Evolutionary conservation across 2,329 filamentous ascomycete species (phyloP).

Genomic region (Colletotrichum limetticola): DNA sequence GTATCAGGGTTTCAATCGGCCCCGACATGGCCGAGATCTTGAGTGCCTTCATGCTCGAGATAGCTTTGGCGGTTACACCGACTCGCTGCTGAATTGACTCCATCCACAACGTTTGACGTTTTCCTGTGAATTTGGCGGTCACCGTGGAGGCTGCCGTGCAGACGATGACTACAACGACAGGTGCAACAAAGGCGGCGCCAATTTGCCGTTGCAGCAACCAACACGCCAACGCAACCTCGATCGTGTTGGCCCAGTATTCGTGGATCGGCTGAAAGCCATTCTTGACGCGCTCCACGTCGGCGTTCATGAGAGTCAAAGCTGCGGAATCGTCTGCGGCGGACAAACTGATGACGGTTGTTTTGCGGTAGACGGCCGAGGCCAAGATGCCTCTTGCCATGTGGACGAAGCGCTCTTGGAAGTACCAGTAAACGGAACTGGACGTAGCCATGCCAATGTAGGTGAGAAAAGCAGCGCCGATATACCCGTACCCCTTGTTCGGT

Average conservation of each 20-base stretch:
- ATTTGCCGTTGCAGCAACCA: constrained; percentile 57
- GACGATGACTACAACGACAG: constrained; percentile 6
- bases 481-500: constrained; percentile 49
- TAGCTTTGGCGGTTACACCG: constrained; percentile 40
- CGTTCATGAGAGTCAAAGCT: constrained; percentile 58
- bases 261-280: constrained; percentile 48
- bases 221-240: constrained; percentile 56
- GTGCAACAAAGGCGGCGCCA: constrained; percentile 20
- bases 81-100: constrained; percentile 38
- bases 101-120: constrained; percentile 40
- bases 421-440: constrained; percentile 51
- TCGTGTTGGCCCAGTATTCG: constrained; percentile 51
- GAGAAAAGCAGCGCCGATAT: constrained; percentile 52
- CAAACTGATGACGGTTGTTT: constrained; percentile 45
- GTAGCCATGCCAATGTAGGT: constrained; percentile 54
- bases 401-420: constrained; percentile 47
- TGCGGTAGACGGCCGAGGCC: constrained; percentile 45
- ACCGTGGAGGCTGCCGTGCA: background rate
- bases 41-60: constrained; percentile 51
- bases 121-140: constrained; percentile 11
- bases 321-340: constrained; percentile 50
- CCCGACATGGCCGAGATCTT: constrained; percentile 50
- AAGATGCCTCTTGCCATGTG: constrained; percentile 48
- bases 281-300: constrained; percentile 56
- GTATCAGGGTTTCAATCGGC: constrained; percentile 43